Evolutionary conservation across 768 basidiomycete genomes (phyloP).

Genomic region (Vishniacozyma victoriae): DNA sequence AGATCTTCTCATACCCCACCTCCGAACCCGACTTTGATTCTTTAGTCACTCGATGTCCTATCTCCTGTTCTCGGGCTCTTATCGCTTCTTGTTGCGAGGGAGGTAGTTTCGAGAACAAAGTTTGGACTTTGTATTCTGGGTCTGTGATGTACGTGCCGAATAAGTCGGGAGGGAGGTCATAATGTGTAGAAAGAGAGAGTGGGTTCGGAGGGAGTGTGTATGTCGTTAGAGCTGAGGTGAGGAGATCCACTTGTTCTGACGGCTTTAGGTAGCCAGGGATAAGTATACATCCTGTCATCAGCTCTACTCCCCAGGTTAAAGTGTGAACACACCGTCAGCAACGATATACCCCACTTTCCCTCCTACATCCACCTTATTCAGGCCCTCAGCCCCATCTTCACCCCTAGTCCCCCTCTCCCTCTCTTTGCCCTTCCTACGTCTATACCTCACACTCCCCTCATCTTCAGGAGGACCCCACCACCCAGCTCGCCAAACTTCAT

Average conservation of each 20-base stretch:
- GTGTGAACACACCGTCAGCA: slow-evolving; percentile 25
- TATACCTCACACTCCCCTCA: not conserved
- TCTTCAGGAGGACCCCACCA: slow-evolving; percentile 30
- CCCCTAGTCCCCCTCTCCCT: slow-evolving; percentile 17
- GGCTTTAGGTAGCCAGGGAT: slow-evolving; percentile 67
- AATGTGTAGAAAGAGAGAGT: slow-evolving; percentile 85
- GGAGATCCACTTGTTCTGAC: slow-evolving; percentile 61
- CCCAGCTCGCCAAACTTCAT: slow-evolving; percentile 33
- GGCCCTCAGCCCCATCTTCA: slow-evolving; percentile 1
- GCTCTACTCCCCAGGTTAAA: not conserved
- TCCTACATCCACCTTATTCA: slow-evolving; percentile 10
- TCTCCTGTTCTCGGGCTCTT: not conserved
- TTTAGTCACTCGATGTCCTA: not conserved
- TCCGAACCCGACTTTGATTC: slow-evolving; percentile 65
- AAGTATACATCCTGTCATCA: slow-evolving; percentile 66
- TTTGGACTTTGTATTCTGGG: slow-evolving; percentile 21
- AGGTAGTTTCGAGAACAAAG: slow-evolving; percentile 2
- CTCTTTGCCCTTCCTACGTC: slow-evolving; percentile 25
- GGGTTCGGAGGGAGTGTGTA: slow-evolving; percentile 77
- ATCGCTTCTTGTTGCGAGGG: not conserved
- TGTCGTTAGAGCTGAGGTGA: slow-evolving; percentile 65
- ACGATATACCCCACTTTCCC: slow-evolving; percentile 30
- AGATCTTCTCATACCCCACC: slow-evolving; percentile 55
- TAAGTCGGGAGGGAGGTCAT: slow-evolving; percentile 67
- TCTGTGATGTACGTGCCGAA: slow-evolving; percentile 58